Evolutionary conservation across 139 green algal species (phyloP), one percentile per base, ranked within the genome.

Genomic region (Volvox africanus): DNA sequence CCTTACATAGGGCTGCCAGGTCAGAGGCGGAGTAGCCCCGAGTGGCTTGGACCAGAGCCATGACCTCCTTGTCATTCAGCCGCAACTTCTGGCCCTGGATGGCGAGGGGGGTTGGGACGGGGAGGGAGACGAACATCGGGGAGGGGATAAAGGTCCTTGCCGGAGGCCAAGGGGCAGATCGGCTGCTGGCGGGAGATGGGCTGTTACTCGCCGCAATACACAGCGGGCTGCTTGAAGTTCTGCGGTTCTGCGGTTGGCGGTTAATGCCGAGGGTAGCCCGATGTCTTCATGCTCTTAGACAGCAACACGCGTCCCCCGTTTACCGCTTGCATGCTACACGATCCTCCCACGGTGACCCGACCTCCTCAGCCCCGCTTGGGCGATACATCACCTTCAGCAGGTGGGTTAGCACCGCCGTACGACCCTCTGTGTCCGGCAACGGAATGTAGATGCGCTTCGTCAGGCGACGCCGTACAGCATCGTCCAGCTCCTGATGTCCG

Each of bases 391-490:
- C 80, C 62, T 88, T 87, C 17, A 98, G 92, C 76, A 97, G 92
- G 36, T 95, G 93, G 26, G 37, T 28, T 17, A 98, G 85, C 30
- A 98, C 93, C 9, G 91, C 81, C 0, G 44, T 33, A 19, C 95
- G 93, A 9, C 92, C 94, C 28, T 94, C 89, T 17, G n/a, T 77
- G 78, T 95, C 92, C 18, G 95, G 95, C 50, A 97, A 88, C 9
- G 95, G 95, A 35, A 97, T 96, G 93, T 96, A 96, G 88, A 97
- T 97, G 75, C 95, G 94, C 91, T 97, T 97, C 22, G 94, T 94
- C 37, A 97, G 90, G 1, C 96, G 91, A 73, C 96, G 88, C 33
- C 93, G 91, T 62, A 97, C 96, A 0, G 96, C 96, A 87, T 96
- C 94, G 67, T 97, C 96, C 61, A 97, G 80, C 80, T 97, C 96